Evolutionary conservation across 345 rosid genomes (phyloP), one percentile per base, ranked within the genome.

Genomic region (Syzygium oleosum): DNA sequence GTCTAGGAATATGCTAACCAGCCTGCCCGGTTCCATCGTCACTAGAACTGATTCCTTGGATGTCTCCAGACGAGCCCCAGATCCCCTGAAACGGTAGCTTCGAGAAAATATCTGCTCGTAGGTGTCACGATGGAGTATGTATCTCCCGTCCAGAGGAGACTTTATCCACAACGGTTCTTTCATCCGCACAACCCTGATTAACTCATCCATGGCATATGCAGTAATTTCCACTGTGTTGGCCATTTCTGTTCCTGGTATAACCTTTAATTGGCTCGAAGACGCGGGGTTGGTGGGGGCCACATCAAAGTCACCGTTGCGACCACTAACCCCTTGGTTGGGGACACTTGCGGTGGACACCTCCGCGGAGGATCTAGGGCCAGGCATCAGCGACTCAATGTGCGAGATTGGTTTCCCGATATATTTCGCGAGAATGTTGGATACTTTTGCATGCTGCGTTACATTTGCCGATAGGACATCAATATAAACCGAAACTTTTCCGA

Each of bases 101-200:
- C 91, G 87, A 0, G 89, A 90, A 77, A 90, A 92, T 52, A 91
- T 73, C 58, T 88, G 93, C 17, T 93, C 91, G 49, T 94, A 97
- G 68, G 52, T 88, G 21, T 90, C 91, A 0, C 85, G 91, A 34
- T 92, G 87, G 86, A 96, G 90, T 51, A 90, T 54, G 73, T 86
- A 86, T 87, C 88, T 91, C 78, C 92, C 94, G 54, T 88, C 89
- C 6, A 86, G 29, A 2, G 90, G 46, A 8, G 94, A 86, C 87
- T 87, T 92, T 21, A 91, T 87, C 99, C 99, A 96, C 54, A 95
- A 80, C 15, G 91, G 95, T 51, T 94, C 95, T 41, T 94, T 85
- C 21, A 85, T 56, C 12, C 59, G 85, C 86, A 94, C 29, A 49
- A 95, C 92, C 87, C 84, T 92, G 9, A 92, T 86, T 58, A 97